Percentiles rank a stretch among this genome's conserved stretches.
Evolutionary conservation across 768 basidiomycete genomes (phyloP).

Genomic region (Hygrophoropsis aurantiaca): DNA sequence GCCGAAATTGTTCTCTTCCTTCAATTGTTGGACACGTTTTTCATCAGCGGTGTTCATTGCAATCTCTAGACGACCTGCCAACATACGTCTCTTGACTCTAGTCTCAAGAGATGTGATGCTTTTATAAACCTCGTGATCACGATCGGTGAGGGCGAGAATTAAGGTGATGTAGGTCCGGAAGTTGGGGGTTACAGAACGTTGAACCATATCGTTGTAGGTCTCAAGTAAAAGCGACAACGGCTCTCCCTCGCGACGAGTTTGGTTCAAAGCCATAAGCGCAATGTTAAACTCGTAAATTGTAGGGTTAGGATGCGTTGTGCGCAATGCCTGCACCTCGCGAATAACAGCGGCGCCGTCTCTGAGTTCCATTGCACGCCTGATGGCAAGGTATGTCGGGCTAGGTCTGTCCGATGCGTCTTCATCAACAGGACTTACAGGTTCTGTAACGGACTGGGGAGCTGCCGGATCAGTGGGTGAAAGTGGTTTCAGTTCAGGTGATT

Average conservation of each 20-base stretch:
- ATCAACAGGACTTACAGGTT: constrained; percentile 13
- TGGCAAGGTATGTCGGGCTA: constrained; percentile 10
- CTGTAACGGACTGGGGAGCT: constrained; percentile 27
- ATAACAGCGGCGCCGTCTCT: constrained; percentile 31
- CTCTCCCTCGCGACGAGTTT: constrained; percentile 46
- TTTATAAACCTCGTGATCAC: constrained; percentile 63
- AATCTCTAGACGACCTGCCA: constrained; percentile 23
- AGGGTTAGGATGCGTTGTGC: constrained; percentile 24
- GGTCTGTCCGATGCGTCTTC: constrained; percentile 4
- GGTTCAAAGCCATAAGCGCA: constrained; percentile 54
- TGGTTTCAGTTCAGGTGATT: constrained; percentile 4
- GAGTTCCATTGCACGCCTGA: constrained; percentile 24
- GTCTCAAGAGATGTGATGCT: constrained; percentile 43
- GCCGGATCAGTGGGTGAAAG: constrained; percentile 18
- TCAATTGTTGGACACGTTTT: constrained; percentile 43
- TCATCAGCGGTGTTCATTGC: constrained; percentile 17
- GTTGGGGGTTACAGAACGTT: constrained; percentile 61
- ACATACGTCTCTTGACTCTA: constrained; percentile 37
- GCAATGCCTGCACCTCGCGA: constrained; percentile 18
- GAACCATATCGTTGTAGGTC: constrained; percentile 73
- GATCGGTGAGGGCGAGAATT: constrained; percentile 59
- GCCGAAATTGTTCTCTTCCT: constrained; percentile 66
- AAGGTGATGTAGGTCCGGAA: constrained; percentile 58
- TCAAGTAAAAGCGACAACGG: constrained; percentile 58
- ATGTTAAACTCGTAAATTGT: constrained; percentile 59